phyloP scores from a whole-genome alignment of 1,139 yeast species.

The Meyerozyma sp. region DNA sequence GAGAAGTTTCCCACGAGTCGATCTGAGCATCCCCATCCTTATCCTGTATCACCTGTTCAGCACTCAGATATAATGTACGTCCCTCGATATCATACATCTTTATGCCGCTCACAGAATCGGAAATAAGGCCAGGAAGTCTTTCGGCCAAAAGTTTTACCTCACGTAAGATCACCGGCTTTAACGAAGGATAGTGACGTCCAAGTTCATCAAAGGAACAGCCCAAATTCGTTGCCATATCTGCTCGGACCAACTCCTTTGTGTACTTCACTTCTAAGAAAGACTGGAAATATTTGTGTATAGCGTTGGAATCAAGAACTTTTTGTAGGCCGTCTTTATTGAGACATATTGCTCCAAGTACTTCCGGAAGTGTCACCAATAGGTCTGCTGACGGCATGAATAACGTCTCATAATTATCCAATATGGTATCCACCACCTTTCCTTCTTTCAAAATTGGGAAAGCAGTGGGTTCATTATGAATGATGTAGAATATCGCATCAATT shows the following conservation, averaged over 20 bases:
- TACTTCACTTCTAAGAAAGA: conserved; percentile 43
- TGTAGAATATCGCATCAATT: conserved; percentile 62
- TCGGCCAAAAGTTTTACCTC: conserved; percentile 46
- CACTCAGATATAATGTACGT: conserved; percentile 30
- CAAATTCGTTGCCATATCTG: conserved; percentile 47
- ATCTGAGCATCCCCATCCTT: conserved; percentile 18
- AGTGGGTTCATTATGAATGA: conserved; percentile 89
- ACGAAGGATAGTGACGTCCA: conserved; percentile 74
- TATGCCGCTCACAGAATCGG: neutral
- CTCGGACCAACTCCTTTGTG: conserved; percentile 39
- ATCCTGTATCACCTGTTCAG: neutral
- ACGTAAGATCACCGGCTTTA: conserved; percentile 55
- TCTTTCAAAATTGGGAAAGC: conserved; percentile 79
- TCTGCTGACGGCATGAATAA: conserved; percentile 56
- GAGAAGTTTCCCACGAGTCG: conserved; percentile 49
- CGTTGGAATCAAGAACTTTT: conserved; percentile 42
- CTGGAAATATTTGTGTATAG: conserved; percentile 47
- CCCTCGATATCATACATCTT: conserved; percentile 22
- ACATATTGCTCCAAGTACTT: conserved; percentile 78
- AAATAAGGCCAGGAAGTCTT: conserved; percentile 35
- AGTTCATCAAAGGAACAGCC: conserved; percentile 78
- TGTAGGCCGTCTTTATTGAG: conserved; percentile 70
- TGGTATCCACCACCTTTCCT: conserved; percentile 64
- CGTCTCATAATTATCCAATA: conserved; percentile 50
- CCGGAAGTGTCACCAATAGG: conserved; percentile 61